Conservation (phyloP, 2,329 filamentous ascomycete species). For the Aspergillus vadensis region DNA sequence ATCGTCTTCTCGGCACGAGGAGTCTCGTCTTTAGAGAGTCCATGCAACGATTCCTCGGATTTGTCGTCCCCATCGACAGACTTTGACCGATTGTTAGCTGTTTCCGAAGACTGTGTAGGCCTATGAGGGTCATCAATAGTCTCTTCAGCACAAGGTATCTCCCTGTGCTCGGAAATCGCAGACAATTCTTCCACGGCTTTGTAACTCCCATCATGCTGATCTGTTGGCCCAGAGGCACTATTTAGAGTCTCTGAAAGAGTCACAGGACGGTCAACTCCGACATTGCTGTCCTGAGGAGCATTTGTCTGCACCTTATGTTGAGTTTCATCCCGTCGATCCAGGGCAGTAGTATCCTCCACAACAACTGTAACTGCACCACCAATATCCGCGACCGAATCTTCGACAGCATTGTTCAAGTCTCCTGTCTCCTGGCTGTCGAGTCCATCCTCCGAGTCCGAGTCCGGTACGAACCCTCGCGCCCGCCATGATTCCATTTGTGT, state of each 20-base stretch:
- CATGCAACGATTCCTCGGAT: too few species aligned
- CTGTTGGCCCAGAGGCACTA: neutral
- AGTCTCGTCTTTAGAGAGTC: too few species aligned
- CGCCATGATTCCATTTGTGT: constrained; percentile 52
- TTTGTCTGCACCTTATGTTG: neutral
- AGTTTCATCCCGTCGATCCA: neutral
- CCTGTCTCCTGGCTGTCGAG: constrained; percentile 38
- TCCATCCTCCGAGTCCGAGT: constrained; percentile 52
- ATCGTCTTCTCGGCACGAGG: too few species aligned
- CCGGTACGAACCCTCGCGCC: constrained; percentile 54
- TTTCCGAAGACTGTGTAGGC: neutral
- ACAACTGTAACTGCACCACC: neutral
- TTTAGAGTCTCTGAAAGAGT: neutral
- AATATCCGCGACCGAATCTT: constrained; percentile 16
- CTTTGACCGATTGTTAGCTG: neutral
- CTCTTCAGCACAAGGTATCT: neutral
- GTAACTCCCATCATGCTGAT: neutral
- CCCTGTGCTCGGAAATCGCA: neutral
- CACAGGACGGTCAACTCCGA: neutral
- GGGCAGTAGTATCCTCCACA: neutral
- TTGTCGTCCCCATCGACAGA: neutral
- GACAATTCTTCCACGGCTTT: neutral
- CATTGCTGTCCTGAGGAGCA: neutral
- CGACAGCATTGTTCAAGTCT: constrained; percentile 15
- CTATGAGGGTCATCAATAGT: neutral